Percentiles rank a stretch among this genome's conserved stretches.
These are phyloP conservation scores for Syzygium oleosum DNA, from an alignment of 345 rosid genomes.

Conservation along the genomic window DNA sequence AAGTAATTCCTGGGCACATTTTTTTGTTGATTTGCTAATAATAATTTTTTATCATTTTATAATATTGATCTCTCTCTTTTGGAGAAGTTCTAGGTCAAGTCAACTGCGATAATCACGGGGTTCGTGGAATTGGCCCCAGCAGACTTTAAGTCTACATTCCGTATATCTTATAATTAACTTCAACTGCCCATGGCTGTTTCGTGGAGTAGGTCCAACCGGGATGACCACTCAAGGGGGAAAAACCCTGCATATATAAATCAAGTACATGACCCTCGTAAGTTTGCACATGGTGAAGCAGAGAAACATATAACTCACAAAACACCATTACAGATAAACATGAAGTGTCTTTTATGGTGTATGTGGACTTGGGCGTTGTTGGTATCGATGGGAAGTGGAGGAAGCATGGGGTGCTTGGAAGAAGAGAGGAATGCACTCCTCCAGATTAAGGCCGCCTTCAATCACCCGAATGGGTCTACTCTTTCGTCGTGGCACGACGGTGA, in stretches of 20 bases:
- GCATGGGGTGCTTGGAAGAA: neutral
- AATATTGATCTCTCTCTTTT: neutral
- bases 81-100: neutral
- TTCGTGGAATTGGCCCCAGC: neutral
- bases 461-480: neutral
- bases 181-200: neutral
- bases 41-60: too few species aligned
- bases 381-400: neutral
- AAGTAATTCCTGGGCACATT: too few species aligned
- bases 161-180: too few species aligned
- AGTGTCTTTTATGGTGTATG: neutral
- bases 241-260: neutral
- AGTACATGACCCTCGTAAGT: neutral
- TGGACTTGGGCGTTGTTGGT: neutral
- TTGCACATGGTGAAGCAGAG: neutral
- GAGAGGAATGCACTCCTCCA: neutral
- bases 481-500: rapidly evolving
- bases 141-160: neutral
- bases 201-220: neutral
- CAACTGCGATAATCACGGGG: neutral
- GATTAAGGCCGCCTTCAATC: neutral
- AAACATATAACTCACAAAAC: neutral
- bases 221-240: neutral
- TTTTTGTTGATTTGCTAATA: too few species aligned
- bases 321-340: neutral